Conservation (phyloP, 176 grass and related monocot genomes). For the Themeda triandra region DNA sequence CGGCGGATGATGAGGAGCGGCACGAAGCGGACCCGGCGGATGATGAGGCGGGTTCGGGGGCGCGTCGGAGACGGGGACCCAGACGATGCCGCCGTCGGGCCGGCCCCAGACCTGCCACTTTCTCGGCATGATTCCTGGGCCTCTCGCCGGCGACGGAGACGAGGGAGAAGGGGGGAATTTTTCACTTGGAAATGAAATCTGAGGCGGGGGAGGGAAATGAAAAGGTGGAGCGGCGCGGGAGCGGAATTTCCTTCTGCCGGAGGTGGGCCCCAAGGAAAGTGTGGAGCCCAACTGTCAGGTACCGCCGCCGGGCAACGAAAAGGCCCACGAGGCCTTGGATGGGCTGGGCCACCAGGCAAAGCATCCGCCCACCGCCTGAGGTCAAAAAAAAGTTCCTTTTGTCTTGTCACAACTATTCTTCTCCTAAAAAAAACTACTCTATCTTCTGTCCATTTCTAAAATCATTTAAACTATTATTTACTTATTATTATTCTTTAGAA, state of each 20-base stretch:
- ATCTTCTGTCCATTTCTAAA: too few species aligned
- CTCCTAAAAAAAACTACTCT: too few species aligned
- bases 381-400: too few species aligned
- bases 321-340: background rate
- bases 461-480: too few species aligned
- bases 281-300: background rate
- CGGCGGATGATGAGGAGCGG: background rate
- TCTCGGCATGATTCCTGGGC: background rate
- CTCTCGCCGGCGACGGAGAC: background rate
- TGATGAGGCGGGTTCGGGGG: background rate
- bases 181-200: too few species aligned
- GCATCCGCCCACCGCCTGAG: background rate
- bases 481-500: too few species aligned
- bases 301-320: too few species aligned
- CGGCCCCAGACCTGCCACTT: conserved; percentile 41
- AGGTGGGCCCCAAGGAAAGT: background rate
- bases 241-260: background rate
- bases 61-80: conserved; percentile 22
- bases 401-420: too few species aligned
- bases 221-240: conserved; percentile 8
- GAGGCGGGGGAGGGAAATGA: background rate
- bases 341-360: background rate
- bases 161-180: background rate
- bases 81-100: conserved; percentile 40
- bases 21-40: too few species aligned